phyloP scores from a whole-genome alignment of 345 rosid genomes.

The Populus davidiana region DNA sequence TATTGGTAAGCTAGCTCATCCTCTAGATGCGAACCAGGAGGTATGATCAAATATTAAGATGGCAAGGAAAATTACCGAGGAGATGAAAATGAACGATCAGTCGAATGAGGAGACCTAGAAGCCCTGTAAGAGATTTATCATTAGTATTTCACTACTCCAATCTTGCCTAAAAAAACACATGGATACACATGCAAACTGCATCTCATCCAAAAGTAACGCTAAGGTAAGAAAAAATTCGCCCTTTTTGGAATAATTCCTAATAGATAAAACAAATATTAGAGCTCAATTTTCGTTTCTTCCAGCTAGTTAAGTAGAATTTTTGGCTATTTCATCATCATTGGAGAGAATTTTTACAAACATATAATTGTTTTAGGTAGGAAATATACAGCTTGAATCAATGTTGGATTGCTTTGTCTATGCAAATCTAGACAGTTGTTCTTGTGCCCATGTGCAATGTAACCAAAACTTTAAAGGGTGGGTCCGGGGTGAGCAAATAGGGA shows the following conservation, averaged over 20 bases:
- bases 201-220: not conserved
- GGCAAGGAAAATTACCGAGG: constrained; percentile 27
- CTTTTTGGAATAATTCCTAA: not conserved
- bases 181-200: not conserved
- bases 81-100: constrained; percentile 32
- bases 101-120: constrained; percentile 37
- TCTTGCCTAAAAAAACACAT: not conserved
- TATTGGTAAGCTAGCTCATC: not conserved
- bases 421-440: not conserved
- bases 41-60: not conserved
- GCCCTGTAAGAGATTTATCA: constrained; percentile 27
- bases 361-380: not conserved
- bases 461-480: not conserved
- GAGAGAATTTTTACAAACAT: not conserved
- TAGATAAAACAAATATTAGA: not conserved
- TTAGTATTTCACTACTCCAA: not conserved
- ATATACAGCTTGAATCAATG: not conserved
- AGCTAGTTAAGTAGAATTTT: not conserved
- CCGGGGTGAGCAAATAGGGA: not conserved
- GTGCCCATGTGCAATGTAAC: not conserved
- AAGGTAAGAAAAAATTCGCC: not conserved
- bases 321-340: not conserved
- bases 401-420: not conserved
- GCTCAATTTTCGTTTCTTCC: not conserved
- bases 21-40: not conserved